Evolutionary conservation across 192 early-diverging fungal species (phyloP), one percentile per base, ranked within the genome.

Genomic region (Chytriomyces sp.): DNA sequence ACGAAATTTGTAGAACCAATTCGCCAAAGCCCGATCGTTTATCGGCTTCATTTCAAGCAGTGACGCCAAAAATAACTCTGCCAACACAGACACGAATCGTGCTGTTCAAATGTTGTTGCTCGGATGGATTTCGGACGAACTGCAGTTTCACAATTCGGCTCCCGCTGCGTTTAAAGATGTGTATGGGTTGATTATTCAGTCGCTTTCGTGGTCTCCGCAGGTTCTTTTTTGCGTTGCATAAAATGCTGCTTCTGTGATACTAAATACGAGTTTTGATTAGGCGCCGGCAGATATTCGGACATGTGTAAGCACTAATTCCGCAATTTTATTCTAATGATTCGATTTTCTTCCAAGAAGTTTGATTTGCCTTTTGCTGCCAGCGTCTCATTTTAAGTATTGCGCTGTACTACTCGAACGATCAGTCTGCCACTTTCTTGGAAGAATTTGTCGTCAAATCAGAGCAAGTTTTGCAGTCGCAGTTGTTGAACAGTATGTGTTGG

Each of bases 1-100:
- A n/a, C n/a, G n/a, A 18, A 57, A 3, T 57, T 71, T 2, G 44
- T 4, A 73, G 72, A 63, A 63, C 46, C 72, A 73, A 73, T 73
- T 59, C 61, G n/a, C 44, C n/a, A 44, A 73, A 73, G 72, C 72
- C 4, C 35, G 26, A 5, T 5, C n/a, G 5, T 73, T 73, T 26
- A 18, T 73, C 53, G 20, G 16, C 53, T 57, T 5, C 53, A 57
- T 57, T n/a, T 20, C 13, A 57, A 57, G 20, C 1, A 13, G 20
- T 5, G 20, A 57, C 20, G 16, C 13, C 11, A 46, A 61, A 9
- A 35, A 18, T 3, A 24, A 13, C n/a, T 59, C 72, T n/a, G 24
- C 23, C 9, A 20, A 73, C 24, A 6, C 45, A 45, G n/a, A 60
- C 46, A 45, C 24, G 23, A 8, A 61, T 18, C 20, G 26, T 8